Conservation (phyloP, 2,329 filamentous ascomycete genomes). For the Penicillium aurantiogriseum region DNA sequence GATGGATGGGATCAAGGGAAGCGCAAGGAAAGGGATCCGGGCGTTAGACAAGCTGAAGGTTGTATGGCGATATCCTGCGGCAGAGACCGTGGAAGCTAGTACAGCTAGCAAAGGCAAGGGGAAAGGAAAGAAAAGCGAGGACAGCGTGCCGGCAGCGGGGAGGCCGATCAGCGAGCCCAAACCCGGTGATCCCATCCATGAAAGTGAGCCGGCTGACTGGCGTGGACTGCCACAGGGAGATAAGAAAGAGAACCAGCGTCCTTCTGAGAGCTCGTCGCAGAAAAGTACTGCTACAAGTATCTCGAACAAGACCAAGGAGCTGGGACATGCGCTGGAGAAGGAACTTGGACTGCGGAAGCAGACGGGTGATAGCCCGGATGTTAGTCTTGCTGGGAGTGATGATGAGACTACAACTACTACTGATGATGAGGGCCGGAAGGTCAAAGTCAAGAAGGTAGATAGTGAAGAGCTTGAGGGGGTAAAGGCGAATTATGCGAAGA, state of each 20-base stretch:
- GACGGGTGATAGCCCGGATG: slow-evolving; percentile 62
- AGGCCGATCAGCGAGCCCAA: slow-evolving; percentile 63
- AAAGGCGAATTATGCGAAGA: slow-evolving; percentile 34
- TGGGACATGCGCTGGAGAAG: slow-evolving; percentile 43
- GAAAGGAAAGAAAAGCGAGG: slow-evolving; percentile 25
- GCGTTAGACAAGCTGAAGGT: slow-evolving; percentile 81
- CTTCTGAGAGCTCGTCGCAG: not conserved
- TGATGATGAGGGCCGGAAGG: slow-evolving; percentile 26
- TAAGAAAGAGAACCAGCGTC: slow-evolving; percentile 6
- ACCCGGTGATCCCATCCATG: slow-evolving; percentile 65
- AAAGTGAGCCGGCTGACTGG: slow-evolving; percentile 73
- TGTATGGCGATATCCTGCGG: slow-evolving; percentile 65
- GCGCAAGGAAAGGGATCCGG: slow-evolving; percentile 73
- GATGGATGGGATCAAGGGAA: slow-evolving; percentile 95
- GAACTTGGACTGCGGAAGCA: slow-evolving; percentile 67
- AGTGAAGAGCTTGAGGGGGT: slow-evolving; percentile 42
- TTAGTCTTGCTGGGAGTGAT: slow-evolving; percentile 73
- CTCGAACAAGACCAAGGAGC: slow-evolving; percentile 4
- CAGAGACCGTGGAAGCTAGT: slow-evolving; percentile 11
- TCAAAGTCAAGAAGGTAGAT: slow-evolving; percentile 26
- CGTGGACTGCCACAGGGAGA: slow-evolving; percentile 52
- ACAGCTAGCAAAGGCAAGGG: not conserved
- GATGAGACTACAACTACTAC: slow-evolving; percentile 27
- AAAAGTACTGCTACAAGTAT: not conserved
- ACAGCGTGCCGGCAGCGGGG: slow-evolving; percentile 17